phyloP scores from a whole-genome alignment of 148 eudicot species.

The Vaccinium myrtillus region DNA sequence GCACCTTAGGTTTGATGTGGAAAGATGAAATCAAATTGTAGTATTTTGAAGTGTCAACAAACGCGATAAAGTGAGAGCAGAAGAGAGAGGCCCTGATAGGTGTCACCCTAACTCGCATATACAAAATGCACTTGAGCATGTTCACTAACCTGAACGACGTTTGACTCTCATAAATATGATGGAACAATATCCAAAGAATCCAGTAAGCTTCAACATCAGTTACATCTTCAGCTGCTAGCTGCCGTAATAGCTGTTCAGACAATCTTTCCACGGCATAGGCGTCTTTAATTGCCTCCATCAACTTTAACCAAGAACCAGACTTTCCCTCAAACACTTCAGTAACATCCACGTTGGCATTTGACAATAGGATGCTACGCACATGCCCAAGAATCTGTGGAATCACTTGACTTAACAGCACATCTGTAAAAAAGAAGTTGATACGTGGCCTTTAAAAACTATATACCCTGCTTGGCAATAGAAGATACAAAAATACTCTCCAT shows the following conservation, averaged over 20 bases:
- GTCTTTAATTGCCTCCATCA: slow-evolving; percentile 76
- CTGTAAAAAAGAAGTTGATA: slow-evolving; percentile 37
- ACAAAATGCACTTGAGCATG: background rate
- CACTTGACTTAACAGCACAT: slow-evolving; percentile 57
- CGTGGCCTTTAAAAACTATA: background rate
- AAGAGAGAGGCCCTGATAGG: background rate
- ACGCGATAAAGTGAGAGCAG: background rate
- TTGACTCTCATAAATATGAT: slow-evolving; percentile 41
- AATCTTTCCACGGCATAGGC: slow-evolving; percentile 72
- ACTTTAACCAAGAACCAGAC: slow-evolving; percentile 46
- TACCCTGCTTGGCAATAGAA: background rate
- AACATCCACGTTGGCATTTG: slow-evolving; percentile 29
- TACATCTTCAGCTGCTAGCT: slow-evolving; percentile 50
- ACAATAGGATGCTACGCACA: slow-evolving; percentile 38
- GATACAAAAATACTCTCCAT: background rate
- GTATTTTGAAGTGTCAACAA: background rate
- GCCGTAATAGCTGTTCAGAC: slow-evolving; percentile 70
- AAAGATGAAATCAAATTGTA: slow-evolving; percentile 3
- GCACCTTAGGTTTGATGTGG: background rate
- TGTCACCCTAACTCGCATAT: background rate
- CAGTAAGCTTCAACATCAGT: slow-evolving; percentile 80
- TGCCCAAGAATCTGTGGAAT: slow-evolving; percentile 50
- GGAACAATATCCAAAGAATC: slow-evolving; percentile 74
- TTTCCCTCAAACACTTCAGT: slow-evolving; percentile 41
- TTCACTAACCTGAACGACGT: slow-evolving; percentile 56